A percentile compares a stretch with the other conserved stretches of the same genome.
phyloP scores from a whole-genome alignment of 805 yeast species.

The Candida tallmaniae region DNA sequence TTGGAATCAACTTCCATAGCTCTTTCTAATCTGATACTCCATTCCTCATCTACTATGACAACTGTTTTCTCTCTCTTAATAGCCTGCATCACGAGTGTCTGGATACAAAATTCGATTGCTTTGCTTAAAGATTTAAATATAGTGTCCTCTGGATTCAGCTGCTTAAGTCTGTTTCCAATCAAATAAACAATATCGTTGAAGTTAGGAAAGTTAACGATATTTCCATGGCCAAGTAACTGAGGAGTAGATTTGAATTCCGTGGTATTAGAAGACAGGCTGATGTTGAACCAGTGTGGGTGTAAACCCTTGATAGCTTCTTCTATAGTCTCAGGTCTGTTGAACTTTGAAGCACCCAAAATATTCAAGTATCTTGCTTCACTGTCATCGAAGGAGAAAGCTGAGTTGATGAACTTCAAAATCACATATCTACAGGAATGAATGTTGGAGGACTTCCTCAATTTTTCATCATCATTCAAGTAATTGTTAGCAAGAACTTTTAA shows the following conservation, averaged over 20 bases:
- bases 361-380: conserved; percentile 64
- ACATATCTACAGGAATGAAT: conserved; percentile 55
- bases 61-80: conserved; percentile 48
- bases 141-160: conserved; percentile 16
- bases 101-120: conserved; percentile 51
- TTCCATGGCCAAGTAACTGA: conserved; percentile 40
- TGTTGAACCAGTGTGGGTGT: conserved; percentile 75
- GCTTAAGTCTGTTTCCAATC: conserved; percentile 14
- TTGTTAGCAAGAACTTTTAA: conserved; percentile 37
- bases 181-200: conserved; percentile 38
- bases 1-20: conserved; percentile 58
- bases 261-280: conserved; percentile 43
- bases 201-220: conserved; percentile 48
- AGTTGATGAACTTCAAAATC: conserved; percentile 60
- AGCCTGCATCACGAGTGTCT: conserved; percentile 64
- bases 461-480: conserved; percentile 20
- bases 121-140: conserved; percentile 25
- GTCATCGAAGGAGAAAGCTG: conserved; percentile 63
- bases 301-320: conserved; percentile 80
- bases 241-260: conserved; percentile 39
- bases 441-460: conserved; percentile 13
- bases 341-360: conserved; percentile 54
- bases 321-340: conserved; percentile 63
- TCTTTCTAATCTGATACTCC: conserved; percentile 66
- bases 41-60: conserved; percentile 64